Percentiles rank a stretch among this genome's conserved stretches.
Evolutionary conservation across 2,329 filamentous ascomycete species (phyloP).

Genomic region (Aspergillus phoenicis): DNA sequence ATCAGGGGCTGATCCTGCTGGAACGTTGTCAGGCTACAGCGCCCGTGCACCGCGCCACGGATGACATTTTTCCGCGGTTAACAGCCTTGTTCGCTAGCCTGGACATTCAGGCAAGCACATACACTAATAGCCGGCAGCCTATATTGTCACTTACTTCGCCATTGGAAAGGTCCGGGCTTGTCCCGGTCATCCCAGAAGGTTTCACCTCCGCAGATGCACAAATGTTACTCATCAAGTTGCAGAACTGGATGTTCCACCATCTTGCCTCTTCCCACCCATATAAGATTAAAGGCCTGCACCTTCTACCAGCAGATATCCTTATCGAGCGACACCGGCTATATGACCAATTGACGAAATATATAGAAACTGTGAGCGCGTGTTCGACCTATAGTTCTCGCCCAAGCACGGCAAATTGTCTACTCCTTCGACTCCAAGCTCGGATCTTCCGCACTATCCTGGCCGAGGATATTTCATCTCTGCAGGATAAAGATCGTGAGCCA

Average conservation of each 20-base stretch:
- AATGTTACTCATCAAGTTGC: constrained; percentile 15
- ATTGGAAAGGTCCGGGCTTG: background rate
- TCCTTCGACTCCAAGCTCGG: background rate
- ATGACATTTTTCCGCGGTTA: constrained; percentile 21
- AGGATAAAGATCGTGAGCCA: background rate
- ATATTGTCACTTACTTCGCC: constrained; percentile 6
- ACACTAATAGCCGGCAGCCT: constrained; percentile 15
- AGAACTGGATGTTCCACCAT: constrained; percentile 28
- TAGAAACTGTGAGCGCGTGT: background rate
- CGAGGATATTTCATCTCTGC: background rate
- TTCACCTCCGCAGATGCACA: background rate
- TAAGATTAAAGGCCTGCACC: constrained; percentile 13
- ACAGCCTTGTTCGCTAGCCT: constrained; percentile 19
- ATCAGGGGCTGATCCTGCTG: constrained; percentile 27
- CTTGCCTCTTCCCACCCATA: constrained; percentile 12
- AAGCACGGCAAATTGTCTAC: background rate
- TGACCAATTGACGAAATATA: background rate
- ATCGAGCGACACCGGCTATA: constrained; percentile 10
- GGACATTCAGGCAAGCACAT: constrained; percentile 29
- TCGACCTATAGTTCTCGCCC: background rate
- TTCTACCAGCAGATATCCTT: constrained; percentile 9
- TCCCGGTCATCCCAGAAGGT: background rate
- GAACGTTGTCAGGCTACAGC: constrained; percentile 14
- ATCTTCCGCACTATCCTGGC: background rate
- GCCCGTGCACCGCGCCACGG: background rate